Base-by-base conservation (phyloP, 306 rosid genomes). In the Geum urbanum region DNA sequence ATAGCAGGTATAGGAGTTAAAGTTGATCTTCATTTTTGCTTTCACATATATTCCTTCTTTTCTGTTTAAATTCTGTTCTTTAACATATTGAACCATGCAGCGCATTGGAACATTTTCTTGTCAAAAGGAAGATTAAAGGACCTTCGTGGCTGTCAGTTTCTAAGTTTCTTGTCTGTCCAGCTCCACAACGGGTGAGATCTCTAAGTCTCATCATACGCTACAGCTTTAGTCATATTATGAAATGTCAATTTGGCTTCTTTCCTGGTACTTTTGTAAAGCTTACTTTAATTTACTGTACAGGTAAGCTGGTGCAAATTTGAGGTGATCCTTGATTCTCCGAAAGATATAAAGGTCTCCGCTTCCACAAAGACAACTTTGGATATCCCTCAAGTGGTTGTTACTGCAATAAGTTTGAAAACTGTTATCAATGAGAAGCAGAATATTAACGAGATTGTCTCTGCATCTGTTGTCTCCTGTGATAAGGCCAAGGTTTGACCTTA, bases 291-390 rank as follows among this genome's bases (percentile, higher is more conserved):
- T 75, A 49, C 48, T 51, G 58, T 59, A 53, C 87, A 94, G 99
- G 96, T 94, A 72, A 91, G 97, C 87, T 94, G 99, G 95, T 94
- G 97, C 91, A 89, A 94, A 81, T 94, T 89, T 82, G 97, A 91
- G 82, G 95, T 91, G 79, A 77, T 63, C 41, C 85, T 89, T 72
- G 89, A 84, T 74, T 81, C 85, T 76, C 87, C 99, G 24, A 91
- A 94, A 84, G 86, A 81, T 70, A 86, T 91, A 59, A 74, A 65
- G 63, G 69, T 71, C 76, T 84, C 88, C 74, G 49, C 80, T 63
- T 77, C 96, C 56, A 82, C 96, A 74, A 83, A 83, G 73, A 81
- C 55, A 70, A 67, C 81, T 40, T 22, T 56, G 50, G 92, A 87
- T 82, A 82, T 79, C 77, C 99, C 99, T 79, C 86, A 90, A 54